Evolutionary conservation across 2,329 filamentous ascomycete species (phyloP), one percentile per base, ranked within the genome.

Genomic region (Monosporascus sp.): DNA sequence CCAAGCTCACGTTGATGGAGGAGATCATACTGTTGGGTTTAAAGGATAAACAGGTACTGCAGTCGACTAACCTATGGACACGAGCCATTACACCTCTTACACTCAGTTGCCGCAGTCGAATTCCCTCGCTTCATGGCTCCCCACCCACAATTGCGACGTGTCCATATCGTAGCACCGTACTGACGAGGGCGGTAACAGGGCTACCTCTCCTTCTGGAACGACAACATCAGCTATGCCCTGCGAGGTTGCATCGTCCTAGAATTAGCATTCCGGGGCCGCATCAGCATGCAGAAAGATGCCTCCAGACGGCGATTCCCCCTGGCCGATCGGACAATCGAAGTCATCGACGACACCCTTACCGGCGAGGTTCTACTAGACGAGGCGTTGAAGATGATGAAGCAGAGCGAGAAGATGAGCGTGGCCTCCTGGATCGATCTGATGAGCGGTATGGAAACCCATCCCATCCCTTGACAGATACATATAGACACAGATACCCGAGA

Each of bases 371-470:
- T 99, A 66, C 83, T 99, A 67, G 94, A 99, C 74, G 94, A 99
- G 78, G 90, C 94, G 55, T 79, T 99, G 68, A 99, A 99, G 80
- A 96, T 99, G 92, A 99, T 99, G 93, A 99, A 99, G 81, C 87
- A 90, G 64, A 97, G 91, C 74, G 94, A 99, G 79, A 97, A 96
- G 82, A 97, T 99, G 94, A 97, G 94, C 74, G 94, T 99, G 62
- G 94, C 90, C 78, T 90, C 91, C 46, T 99, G 94, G 94, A 97
- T 99, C 72, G 94, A 99, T 73, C 79, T 99, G 63, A 93, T 99
- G 91, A 97, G 92, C 73, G 94, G 93, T 97, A 84, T 64, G 80
- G 20, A 19, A 19, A 19, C 22, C 11, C 31, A 34, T 5, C 27
- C 31, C 11, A 34, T 14, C 31, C 31, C 31, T 14, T 34, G 31